phyloP scores from a whole-genome alignment of 2,329 filamentous ascomycete genomes.

The Fusarium staphyleae region DNA sequence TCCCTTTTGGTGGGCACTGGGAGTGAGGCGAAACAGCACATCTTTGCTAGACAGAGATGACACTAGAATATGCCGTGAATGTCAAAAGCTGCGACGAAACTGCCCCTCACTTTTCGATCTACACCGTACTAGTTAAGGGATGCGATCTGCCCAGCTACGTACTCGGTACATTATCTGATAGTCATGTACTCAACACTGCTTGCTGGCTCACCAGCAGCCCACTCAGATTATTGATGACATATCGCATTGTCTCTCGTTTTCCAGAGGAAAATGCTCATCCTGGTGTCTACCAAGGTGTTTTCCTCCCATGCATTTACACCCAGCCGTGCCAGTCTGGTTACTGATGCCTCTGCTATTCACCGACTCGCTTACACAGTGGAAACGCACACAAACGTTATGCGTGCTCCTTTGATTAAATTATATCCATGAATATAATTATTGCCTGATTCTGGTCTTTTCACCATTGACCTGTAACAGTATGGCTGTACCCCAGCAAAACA shows the following conservation, averaged over 20 bases:
- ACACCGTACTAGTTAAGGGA: conserved; percentile 17
- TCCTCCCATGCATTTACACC: conserved; percentile 16
- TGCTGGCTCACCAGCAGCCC: not conserved
- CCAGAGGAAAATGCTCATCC: conserved; percentile 1
- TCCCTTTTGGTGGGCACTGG: conserved; percentile 9
- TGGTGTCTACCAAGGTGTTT: conserved; percentile 14
- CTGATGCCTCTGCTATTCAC: conserved; percentile 13
- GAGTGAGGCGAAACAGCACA: conserved; percentile 25
- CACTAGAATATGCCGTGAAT: conserved; percentile 10
- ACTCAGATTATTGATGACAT: conserved; percentile 8
- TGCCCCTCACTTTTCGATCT: conserved; percentile 32
- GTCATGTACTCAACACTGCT: not conserved
- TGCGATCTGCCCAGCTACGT: conserved; percentile 30
- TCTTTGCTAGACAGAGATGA: conserved; percentile 9
- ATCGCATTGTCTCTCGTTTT: not conserved
- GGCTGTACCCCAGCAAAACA: conserved; percentile 15
- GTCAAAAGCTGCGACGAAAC: conserved; percentile 6
- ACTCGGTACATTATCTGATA: conserved; percentile 1
- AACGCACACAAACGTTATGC: conserved; percentile 9
- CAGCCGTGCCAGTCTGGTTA: conserved; percentile 7
- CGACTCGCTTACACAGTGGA: conserved; percentile 18
- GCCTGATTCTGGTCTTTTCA: conserved; percentile 30
- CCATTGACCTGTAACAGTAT: conserved; percentile 22
- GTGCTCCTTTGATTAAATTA: conserved; percentile 27
- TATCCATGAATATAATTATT: conserved; percentile 10